Evolutionary conservation across 164 flowering plant species (phyloP).

Genomic region (Nymphaea thermarum): DNA sequence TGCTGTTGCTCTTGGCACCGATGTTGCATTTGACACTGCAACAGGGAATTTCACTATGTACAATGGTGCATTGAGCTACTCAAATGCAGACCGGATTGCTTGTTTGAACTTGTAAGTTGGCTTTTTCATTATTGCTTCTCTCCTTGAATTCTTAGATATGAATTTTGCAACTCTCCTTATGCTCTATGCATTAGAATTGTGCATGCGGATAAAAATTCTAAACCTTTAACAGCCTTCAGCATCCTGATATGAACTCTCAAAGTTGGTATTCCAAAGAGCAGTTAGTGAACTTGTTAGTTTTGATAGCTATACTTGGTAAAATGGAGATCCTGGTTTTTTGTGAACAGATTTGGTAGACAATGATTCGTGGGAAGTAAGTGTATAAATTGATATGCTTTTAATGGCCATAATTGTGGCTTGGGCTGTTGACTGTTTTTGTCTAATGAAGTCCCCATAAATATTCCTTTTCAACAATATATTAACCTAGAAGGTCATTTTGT

Average conservation of each 20-base stretch:
- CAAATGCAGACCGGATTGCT: constrained; percentile 42
- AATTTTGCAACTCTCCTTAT: not conserved
- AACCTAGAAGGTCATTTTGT: no score
- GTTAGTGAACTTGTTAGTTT: no score
- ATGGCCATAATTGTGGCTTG: no score
- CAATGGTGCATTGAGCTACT: constrained; percentile 40
- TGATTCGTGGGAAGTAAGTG: no score
- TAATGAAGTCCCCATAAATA: no score
- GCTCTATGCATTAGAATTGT: not conserved
- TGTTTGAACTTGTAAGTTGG: constrained; percentile 41
- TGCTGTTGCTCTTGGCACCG: constrained; percentile 30
- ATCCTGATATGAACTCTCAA: not conserved
- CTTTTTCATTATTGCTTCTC: not conserved
- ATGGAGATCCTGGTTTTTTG: not conserved
- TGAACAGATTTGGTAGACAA: no score
- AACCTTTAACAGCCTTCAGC: not conserved
- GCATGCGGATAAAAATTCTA: not conserved
- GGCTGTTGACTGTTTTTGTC: no score
- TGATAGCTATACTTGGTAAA: not conserved
- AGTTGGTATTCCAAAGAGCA: not conserved
- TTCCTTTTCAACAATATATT: no score
- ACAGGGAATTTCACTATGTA: constrained; percentile 30
- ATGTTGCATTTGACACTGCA: constrained; percentile 44
- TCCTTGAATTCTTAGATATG: no score
- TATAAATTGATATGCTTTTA: no score